Evolutionary conservation across 208 protist genomes (phyloP).

Genomic region (Phytomonas francai): DNA sequence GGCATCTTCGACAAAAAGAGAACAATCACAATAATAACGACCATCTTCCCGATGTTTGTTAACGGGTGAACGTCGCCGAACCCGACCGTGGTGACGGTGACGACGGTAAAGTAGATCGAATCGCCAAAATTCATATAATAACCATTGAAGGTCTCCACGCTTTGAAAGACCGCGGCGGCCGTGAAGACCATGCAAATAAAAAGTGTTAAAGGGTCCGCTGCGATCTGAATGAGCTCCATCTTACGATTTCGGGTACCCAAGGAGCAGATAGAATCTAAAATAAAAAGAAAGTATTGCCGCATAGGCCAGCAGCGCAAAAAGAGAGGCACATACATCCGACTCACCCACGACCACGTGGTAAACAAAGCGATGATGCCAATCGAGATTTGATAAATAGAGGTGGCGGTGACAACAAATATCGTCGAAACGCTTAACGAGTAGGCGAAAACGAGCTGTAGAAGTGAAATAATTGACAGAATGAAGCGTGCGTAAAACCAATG

Average conservation of each 20-base stretch:
- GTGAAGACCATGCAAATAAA: conserved; percentile 78
- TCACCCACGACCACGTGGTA: conserved; percentile 47
- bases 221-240: conserved; percentile 60
- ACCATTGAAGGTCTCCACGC: conserved; percentile 67
- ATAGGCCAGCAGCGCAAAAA: conserved; percentile 85
- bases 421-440: conserved; percentile 71
- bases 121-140: conserved; percentile 44
- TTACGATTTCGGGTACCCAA: conserved; percentile 49
- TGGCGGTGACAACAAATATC: conserved; percentile 61
- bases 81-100: conserved; percentile 73
- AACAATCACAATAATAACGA: conserved; percentile 75
- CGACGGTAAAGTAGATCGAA: conserved; percentile 72
- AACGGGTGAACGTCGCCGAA: conserved; percentile 75
- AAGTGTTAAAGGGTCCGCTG: conserved; percentile 52
- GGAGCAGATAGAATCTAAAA: conserved; percentile 67
- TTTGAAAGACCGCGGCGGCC: conserved; percentile 53
- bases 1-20: conserved; percentile 81
- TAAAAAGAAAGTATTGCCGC: conserved; percentile 82
- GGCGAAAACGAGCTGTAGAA: conserved; percentile 77
- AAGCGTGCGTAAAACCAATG: conserved; percentile 59
- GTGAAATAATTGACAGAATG: conserved; percentile 55
- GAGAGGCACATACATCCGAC: conserved; percentile 73
- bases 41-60: conserved; percentile 44
- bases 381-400: conserved; percentile 77
- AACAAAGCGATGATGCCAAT: conserved; percentile 52